Evolutionary conservation across 2,329 filamentous ascomycete species (phyloP).

Genomic region (Clonostachys byssicola): DNA sequence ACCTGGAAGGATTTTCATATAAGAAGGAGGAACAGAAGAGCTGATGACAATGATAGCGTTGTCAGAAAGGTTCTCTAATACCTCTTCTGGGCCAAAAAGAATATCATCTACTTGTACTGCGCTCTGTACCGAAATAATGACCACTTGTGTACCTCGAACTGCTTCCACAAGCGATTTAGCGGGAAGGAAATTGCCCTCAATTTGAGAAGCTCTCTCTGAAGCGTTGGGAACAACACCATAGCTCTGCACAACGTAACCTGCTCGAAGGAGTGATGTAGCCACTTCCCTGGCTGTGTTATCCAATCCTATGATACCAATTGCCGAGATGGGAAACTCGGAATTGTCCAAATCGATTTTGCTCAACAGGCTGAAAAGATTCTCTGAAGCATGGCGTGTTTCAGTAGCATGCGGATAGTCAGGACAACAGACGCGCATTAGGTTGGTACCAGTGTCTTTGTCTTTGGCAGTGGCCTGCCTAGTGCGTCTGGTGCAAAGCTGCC

Average conservation of each 20-base stretch:
- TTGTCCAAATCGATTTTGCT: too few relatives aligned
- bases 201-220: slow-evolving; percentile 18
- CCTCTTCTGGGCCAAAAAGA: slow-evolving; percentile 21
- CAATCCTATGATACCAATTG: slow-evolving; percentile 25
- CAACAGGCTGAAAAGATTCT: too few relatives aligned
- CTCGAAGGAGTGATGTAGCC: slow-evolving; percentile 22
- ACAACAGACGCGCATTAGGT: neutral
- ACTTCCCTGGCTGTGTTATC: slow-evolving; percentile 32
- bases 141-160: slow-evolving; percentile 15
- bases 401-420: neutral
- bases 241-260: slow-evolving; percentile 22
- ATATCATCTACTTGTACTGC: slow-evolving; percentile 21
- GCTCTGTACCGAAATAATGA: slow-evolving; percentile 29
- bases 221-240: slow-evolving; percentile 23
- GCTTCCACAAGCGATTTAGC: slow-evolving; percentile 19
- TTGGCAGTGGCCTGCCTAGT: neutral
- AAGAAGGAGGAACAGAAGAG: slow-evolving; percentile 27
- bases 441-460: slow-evolving; percentile 8
- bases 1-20: slow-evolving; percentile 10
- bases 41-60: slow-evolving; percentile 23
- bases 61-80: slow-evolving; percentile 13
- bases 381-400: slow-evolving; percentile 2
- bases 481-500: too few relatives aligned
- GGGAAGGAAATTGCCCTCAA: slow-evolving; percentile 11
- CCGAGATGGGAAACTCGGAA: slow-evolving; percentile 8